Evolutionary conservation across 2,329 filamentous ascomycete genomes (phyloP).

Genomic region (Onygenales sp.): DNA sequence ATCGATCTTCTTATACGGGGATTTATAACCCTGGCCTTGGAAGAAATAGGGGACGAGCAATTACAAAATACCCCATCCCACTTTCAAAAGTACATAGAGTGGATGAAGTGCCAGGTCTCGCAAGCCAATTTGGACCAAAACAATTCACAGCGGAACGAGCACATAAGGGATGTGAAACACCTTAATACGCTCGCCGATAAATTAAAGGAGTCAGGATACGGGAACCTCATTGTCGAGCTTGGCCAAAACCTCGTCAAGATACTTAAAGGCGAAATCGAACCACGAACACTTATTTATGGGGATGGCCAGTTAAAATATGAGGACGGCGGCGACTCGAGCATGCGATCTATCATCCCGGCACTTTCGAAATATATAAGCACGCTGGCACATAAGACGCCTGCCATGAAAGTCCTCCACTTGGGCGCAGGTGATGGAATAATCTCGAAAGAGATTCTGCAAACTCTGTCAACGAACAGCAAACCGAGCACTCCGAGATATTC

Average conservation of each 20-base stretch:
- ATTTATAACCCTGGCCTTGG: not conserved
- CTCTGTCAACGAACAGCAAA: not conserved
- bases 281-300: not conserved
- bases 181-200: not conserved
- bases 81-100: slow-evolving; percentile 1
- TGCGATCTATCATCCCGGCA: not conserved
- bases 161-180: too few relatives aligned
- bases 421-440: not conserved
- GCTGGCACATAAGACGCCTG: not conserved
- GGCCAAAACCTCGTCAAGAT: too few relatives aligned
- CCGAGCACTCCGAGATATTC: slow-evolving; percentile 1
- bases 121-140: not conserved
- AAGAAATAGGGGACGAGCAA: not conserved
- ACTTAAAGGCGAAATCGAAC: not conserved
- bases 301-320: not conserved
- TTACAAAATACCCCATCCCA: not conserved
- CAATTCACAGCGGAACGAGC: not conserved
- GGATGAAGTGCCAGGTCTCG: not conserved
- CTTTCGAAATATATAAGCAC: not conserved
- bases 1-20: not conserved
- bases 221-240: too few relatives aligned
- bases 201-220: not conserved
- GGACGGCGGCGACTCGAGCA: not conserved
- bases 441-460: not conserved
- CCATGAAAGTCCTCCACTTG: not conserved